These are phyloP conservation scores for Prasinococcaceae sp. DNA, from an alignment of 139 green algal genomes.

Conservation along the genomic window DNA sequence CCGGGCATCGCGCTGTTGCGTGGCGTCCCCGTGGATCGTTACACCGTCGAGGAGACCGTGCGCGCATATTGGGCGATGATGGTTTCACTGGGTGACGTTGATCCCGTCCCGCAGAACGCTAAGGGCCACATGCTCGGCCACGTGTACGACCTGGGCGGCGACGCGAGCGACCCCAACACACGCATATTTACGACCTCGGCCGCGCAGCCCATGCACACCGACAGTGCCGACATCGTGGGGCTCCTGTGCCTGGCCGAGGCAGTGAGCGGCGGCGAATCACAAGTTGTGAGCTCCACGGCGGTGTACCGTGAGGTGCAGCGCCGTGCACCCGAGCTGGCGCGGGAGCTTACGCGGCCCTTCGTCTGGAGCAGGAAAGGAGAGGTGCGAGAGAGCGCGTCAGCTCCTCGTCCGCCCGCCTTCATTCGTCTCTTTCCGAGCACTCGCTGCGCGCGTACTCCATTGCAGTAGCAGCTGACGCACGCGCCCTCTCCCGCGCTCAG, in stretches of 20 bases:
- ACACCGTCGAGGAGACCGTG: conserved; percentile 1
- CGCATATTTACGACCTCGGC: conserved; percentile 43
- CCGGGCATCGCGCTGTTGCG: not conserved
- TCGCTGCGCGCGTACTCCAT: no score
- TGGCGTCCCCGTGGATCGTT: conserved; percentile 1
- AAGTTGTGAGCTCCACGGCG: not conserved
- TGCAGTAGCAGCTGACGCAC: no score
- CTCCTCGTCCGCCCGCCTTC: no score
- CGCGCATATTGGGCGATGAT: conserved; percentile 7
- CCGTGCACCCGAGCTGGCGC: not conserved
- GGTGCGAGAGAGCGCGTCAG: conserved; percentile 9
- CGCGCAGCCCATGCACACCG: conserved; percentile 44
- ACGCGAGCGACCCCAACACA: conserved; percentile 13
- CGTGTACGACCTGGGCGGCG: conserved; percentile 13
- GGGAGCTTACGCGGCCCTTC: conserved; percentile 6
- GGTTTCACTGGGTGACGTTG: not conserved
- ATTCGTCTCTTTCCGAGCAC: no score
- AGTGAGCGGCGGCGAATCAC: conserved; percentile 1
- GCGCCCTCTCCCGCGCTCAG: no score
- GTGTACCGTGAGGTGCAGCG: conserved; percentile 6
- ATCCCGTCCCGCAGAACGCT: conserved; percentile 38
- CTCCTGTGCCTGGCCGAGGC: conserved; percentile 12
- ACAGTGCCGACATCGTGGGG: conserved; percentile 36
- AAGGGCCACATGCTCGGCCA: conserved; percentile 51
- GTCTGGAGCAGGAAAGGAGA: conserved; percentile 17